Evolutionary conservation across 345 rosid species (phyloP), one percentile per base, ranked within the genome.

Genomic region (Sonneratia alba): DNA sequence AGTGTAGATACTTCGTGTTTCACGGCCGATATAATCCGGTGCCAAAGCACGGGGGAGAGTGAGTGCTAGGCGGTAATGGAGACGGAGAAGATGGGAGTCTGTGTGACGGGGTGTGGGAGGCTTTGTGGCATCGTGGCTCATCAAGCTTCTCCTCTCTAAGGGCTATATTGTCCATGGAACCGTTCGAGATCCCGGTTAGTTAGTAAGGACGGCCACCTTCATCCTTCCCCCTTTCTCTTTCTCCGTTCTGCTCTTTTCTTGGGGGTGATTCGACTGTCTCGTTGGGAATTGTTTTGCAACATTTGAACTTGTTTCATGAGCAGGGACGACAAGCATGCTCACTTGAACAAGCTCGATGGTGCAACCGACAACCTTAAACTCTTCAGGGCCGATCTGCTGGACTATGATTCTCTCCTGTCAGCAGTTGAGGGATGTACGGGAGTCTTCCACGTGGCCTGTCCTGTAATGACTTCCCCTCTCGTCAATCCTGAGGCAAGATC

Each of bases 101-200:
- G 97, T 40, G 89, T 88, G 4, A 91, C 86, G 2, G 97, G 97
- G 96, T 16, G 96, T 89, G 1, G 92, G 90, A 65, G 96, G 96
- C 3, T 85, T 77, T 75, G 11, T 92, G 0, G 90, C 82, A 34
- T 88, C 96, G 3, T 86, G 92, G 91, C 70, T 88, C 47, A 87
- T 86, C 27, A 79, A 86, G 77, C 80, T 81, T 74, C 93, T 87
- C 48, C 90, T 84, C 67, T 87, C 90, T 51, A 79, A 74, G 22
- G 77, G 72, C 73, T 90, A 81, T 77, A 6, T 55, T 32, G 94
- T 90, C 72, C 90, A 84, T 49, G 93, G 85, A 77, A 88, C 90
- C 42, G 81, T 83, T 32, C 80, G 96, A 84, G 84, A 83, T 16
- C 90, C 88, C 21, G 69, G 91, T 89, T 65, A 56, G 10, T 64